Evolutionary conservation across 73 alveolate species (phyloP), one percentile per base, ranked within the genome.

Genomic region (Paramecium tetraurelia): DNA sequence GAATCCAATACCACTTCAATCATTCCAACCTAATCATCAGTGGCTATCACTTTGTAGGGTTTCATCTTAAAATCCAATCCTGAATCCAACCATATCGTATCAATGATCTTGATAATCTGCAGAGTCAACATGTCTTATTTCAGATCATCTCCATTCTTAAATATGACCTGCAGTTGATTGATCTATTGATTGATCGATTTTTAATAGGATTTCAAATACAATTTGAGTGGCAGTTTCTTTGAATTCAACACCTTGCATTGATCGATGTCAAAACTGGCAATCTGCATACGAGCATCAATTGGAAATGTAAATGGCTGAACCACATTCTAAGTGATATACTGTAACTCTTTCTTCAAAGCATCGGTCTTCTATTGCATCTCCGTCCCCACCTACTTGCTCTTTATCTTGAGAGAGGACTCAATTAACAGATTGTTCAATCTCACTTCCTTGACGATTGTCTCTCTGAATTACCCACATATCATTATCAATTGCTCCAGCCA

Each of bases 51-150:
- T 71, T 93, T 94, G 93, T 98, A 98, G 24, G 98, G 96, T 21
- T 96, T 95, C 98, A 98, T 97, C 48, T 96, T 95, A 89, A 98
- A 93, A 92, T 98, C 99, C 16, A 97, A 94, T 33, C 97, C 98
- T 53, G 98, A 93, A 89, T 97, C 98, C 35, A 98, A 89, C 98
- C 99, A 98, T 10, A 98, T 94, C 86, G 96, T 97, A 92, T 98
- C 99, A 98, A 97, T 97, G 41, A 98, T 93, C 95, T 93, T 97
- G 83, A 98, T 88, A 5, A 97, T 75, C 94, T 98, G 98, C 24
- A 98, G 92, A n/a, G 98, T 97, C 76, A 98, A 92, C 76, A 96
- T 95, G 92, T 98, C 99, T 93, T 98, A 96, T 71, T 99, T 95
- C 18, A 98, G 86, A 93, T 98, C 99, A 94, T 98, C 99, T 88